Conservation (phyloP, 495 filamentous ascomycete genomes). For the Trichoderma reesei region DNA sequence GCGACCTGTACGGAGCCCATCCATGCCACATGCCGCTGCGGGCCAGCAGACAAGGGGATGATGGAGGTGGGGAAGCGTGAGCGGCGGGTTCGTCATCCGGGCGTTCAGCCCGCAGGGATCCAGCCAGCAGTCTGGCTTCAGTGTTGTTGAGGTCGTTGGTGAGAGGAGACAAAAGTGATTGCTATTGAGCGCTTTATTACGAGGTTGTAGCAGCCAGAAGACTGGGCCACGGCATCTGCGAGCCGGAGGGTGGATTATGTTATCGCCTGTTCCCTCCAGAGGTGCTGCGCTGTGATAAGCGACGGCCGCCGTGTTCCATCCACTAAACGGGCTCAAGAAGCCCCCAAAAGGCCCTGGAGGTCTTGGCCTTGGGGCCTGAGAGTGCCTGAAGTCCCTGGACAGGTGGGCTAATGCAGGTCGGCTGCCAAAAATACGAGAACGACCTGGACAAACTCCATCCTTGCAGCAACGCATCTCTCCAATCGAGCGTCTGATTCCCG, state of each 20-base stretch:
- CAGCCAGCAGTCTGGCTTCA: background rate
- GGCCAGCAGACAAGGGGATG: background rate
- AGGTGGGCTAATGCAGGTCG: slow-evolving; percentile 6
- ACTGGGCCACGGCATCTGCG: background rate
- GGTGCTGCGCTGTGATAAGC: background rate
- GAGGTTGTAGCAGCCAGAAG: too few relatives aligned
- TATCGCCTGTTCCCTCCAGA: background rate
- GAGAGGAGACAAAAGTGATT: too few relatives aligned
- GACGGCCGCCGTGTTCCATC: too few relatives aligned
- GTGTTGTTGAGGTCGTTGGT: background rate
- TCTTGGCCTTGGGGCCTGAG: background rate
- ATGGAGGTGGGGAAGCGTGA: background rate
- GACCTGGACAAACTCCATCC: background rate
- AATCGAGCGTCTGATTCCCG: background rate
- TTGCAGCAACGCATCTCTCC: slow-evolving; percentile 3
- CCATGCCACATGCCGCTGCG: background rate
- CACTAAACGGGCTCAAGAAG: too few relatives aligned
- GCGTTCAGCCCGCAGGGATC: background rate
- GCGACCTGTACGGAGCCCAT: background rate
- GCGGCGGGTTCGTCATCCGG: background rate
- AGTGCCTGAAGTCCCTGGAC: background rate
- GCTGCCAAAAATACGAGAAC: slow-evolving; percentile 7
- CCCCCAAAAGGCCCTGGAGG: too few relatives aligned
- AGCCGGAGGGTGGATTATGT: background rate
- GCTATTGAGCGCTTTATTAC: too few relatives aligned